Conservation (phyloP, 192 early-diverging fungal genomes). For the Entophlyctis luteolus region DNA sequence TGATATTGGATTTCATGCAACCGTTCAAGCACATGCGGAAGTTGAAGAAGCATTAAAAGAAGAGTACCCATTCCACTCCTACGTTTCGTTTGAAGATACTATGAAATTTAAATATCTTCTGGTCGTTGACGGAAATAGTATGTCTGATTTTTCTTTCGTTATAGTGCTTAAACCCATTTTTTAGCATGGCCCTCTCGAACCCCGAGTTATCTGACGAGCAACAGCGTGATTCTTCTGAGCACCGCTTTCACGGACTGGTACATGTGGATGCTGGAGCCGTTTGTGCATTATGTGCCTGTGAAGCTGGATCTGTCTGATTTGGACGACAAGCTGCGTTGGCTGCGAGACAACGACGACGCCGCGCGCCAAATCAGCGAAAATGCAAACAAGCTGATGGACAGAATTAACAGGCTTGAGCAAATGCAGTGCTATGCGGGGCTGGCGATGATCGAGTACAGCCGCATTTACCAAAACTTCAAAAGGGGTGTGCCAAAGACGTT, state of each 20-base stretch:
- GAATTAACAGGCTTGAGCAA: neutral
- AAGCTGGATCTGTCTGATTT: constrained; percentile 21
- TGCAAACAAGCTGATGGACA: neutral
- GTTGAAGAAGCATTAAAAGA: neutral
- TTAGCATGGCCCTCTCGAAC: neutral
- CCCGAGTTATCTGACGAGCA: neutral
- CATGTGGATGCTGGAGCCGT: constrained; percentile 23
- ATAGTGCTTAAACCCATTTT: neutral
- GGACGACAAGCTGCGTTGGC: constrained; percentile 6
- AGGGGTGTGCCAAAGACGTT: neutral
- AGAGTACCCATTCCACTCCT: neutral
- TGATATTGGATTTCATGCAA: neutral
- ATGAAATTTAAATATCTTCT: neutral
- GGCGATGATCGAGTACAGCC: neutral
- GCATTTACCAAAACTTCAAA: neutral
- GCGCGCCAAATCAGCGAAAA: neutral
- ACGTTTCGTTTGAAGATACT: neutral
- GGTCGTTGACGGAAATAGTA: neutral
- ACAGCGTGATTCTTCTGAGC: neutral
- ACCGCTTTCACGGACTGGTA: constrained; percentile 6
- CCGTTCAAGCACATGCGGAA: neutral
- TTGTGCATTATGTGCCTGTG: constrained; percentile 22
- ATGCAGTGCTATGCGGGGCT: constrained; percentile 2
- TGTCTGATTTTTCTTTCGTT: neutral
- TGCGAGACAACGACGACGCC: neutral